phyloP scores from a whole-genome alignment of 768 basidiomycete species.

The Termitomyces sp. region DNA sequence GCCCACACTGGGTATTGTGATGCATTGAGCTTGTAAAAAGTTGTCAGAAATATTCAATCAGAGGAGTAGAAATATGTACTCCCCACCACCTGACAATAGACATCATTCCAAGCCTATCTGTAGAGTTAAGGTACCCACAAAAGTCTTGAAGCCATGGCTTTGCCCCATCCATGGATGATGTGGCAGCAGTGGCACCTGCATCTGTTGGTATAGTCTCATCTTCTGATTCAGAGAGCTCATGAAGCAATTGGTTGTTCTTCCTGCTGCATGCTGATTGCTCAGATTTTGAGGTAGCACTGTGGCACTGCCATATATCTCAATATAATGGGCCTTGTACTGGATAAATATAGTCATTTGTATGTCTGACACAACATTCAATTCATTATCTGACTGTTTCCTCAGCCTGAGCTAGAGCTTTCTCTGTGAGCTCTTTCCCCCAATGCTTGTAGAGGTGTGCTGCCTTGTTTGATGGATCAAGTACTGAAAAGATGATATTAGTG shows the following conservation, averaged over 20 bases:
- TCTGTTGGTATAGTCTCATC: background rate
- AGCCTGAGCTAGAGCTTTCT: background rate
- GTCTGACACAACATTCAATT: background rate
- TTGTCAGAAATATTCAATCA: background rate
- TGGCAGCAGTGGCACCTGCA: background rate
- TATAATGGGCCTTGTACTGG: background rate
- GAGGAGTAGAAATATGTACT: background rate
- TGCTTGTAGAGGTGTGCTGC: background rate
- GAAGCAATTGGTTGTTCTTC: background rate
- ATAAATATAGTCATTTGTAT: background rate
- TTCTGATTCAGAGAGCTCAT: background rate
- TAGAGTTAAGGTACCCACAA: background rate
- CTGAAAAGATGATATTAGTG: conserved; percentile 16
- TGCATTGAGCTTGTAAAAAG: background rate
- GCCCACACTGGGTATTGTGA: background rate
- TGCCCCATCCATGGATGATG: background rate
- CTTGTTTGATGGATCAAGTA: background rate
- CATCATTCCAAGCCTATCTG: background rate
- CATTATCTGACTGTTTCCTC: background rate
- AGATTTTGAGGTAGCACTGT: background rate
- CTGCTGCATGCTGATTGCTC: background rate
- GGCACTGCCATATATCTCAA: background rate
- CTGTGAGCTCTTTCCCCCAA: background rate
- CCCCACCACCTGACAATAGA: background rate
- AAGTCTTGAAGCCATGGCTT: background rate